phyloP scores from a whole-genome alignment of 805 yeast species.

The Ogataea nitratoaversa region DNA sequence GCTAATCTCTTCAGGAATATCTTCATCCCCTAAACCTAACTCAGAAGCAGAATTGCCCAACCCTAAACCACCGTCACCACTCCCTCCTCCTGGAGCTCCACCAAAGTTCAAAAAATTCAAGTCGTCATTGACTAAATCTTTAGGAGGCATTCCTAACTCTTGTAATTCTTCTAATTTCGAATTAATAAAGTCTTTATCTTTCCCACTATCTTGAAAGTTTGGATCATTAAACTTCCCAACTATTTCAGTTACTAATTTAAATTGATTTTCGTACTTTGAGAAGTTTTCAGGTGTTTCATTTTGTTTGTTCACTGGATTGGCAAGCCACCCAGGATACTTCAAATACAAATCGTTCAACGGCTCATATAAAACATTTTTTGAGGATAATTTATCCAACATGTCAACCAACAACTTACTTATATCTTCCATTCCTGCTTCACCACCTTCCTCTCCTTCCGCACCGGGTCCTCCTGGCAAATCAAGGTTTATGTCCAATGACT shows the following conservation, averaged over 20 bases:
- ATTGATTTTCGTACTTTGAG: constrained; percentile 57
- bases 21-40: constrained; percentile 47
- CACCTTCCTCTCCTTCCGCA: constrained; percentile 23
- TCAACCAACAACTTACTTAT: constrained; percentile 60
- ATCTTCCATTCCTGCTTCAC: constrained; percentile 29
- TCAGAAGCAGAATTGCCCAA: constrained; percentile 8
- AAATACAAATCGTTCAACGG: constrained; percentile 78
- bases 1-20: constrained; percentile 49
- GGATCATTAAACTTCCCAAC: constrained; percentile 63
- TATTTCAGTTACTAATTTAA: constrained; percentile 54
- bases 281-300: constrained; percentile 24
- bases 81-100: constrained; percentile 13
- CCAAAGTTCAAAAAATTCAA: constrained; percentile 35
- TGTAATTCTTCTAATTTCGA: constrained; percentile 63
- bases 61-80: not conserved
- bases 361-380: constrained; percentile 81
- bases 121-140: constrained; percentile 51
- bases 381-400: constrained; percentile 75
- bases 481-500: constrained; percentile 52
- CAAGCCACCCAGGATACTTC: constrained; percentile 71
- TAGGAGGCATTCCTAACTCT: constrained; percentile 76
- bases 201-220: constrained; percentile 51
- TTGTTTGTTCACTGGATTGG: constrained; percentile 41
- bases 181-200: constrained; percentile 48
- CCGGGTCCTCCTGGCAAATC: constrained; percentile 16